Percentiles rank a stretch among this genome's conserved stretches.
Evolutionary conservation across 345 rosid species (phyloP).

Genomic region (Salix suchowensis): DNA sequence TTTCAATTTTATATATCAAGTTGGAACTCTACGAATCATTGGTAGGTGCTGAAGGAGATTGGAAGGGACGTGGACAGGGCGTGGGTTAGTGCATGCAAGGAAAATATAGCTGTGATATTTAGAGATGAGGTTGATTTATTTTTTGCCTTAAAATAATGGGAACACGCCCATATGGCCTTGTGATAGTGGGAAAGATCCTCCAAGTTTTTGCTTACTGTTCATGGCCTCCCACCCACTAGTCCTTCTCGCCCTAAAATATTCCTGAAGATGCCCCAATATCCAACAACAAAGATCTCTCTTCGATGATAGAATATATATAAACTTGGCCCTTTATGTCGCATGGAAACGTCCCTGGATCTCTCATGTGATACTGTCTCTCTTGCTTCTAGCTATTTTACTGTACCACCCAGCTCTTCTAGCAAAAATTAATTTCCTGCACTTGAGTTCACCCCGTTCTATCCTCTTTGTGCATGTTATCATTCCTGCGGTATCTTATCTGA

Average conservation of each 20-base stretch:
- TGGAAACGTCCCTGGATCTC: neutral
- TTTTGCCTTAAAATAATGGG: neutral
- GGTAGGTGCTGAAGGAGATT: neutral
- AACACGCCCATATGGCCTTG: neutral
- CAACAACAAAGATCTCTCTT: neutral
- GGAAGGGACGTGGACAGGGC: neutral
- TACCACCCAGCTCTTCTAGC: neutral
- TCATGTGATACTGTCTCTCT: constrained; percentile 16
- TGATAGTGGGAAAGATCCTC: neutral
- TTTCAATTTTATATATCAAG: neutral
- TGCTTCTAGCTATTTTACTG: neutral
- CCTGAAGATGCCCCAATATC: neutral
- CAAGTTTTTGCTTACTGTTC: neutral
- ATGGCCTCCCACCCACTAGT: neutral
- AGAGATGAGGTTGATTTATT: neutral
- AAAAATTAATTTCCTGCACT: neutral
- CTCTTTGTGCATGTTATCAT: no score
- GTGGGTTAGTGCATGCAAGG: neutral
- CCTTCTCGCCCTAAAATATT: neutral
- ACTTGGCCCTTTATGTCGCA: neutral
- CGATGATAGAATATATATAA: constrained; percentile 2
- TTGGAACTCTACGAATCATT: neutral
- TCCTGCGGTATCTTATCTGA: no score
- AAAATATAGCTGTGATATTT: neutral
- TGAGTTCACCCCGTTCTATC: no score